phyloP scores from a whole-genome alignment of 192 early-diverging fungal species.

The Coemansia furcata region DNA sequence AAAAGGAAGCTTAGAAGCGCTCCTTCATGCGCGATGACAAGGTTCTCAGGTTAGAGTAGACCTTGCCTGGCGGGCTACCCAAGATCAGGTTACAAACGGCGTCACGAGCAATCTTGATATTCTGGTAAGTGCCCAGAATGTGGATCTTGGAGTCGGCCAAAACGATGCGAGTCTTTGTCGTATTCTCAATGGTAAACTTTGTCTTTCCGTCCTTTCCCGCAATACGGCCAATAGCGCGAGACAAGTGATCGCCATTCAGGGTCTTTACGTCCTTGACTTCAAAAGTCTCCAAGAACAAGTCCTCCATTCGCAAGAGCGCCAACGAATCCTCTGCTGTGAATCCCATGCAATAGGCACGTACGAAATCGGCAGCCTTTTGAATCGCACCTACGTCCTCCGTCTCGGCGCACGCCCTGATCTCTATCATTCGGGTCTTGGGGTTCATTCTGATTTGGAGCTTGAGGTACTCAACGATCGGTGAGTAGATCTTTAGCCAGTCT shows the following conservation, averaged over 20 bases:
- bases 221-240: conserved; percentile 96
- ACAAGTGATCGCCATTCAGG: conserved; percentile 90
- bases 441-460: conserved; percentile 97
- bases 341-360: conserved; percentile 88
- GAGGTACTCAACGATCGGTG: conserved; percentile 93
- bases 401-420: conserved; percentile 80
- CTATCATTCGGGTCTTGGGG: conserved; percentile 81
- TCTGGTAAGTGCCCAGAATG: conserved; percentile 93
- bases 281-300: conserved; percentile 94
- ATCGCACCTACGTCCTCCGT: conserved; percentile 87
- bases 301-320: conserved; percentile 93
- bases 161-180: conserved; percentile 92
- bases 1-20: conserved; percentile 65
- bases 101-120: conserved; percentile 94
- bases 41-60: conserved; percentile 85
- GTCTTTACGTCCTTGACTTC: conserved; percentile 99
- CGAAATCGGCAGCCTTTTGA: conserved; percentile 97
- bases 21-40: conserved; percentile 92
- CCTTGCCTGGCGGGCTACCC: conserved; percentile 95
- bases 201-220: conserved; percentile 97
- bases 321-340: conserved; percentile 94
- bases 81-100: conserved; percentile 89
- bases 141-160: conserved; percentile 97
- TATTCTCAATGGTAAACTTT: conserved; percentile 97
- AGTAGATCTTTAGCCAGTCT: conserved; percentile 95